Evolutionary conservation across 2,329 filamentous ascomycete genomes (phyloP).

Genomic region (Monosporascus sp.): DNA sequence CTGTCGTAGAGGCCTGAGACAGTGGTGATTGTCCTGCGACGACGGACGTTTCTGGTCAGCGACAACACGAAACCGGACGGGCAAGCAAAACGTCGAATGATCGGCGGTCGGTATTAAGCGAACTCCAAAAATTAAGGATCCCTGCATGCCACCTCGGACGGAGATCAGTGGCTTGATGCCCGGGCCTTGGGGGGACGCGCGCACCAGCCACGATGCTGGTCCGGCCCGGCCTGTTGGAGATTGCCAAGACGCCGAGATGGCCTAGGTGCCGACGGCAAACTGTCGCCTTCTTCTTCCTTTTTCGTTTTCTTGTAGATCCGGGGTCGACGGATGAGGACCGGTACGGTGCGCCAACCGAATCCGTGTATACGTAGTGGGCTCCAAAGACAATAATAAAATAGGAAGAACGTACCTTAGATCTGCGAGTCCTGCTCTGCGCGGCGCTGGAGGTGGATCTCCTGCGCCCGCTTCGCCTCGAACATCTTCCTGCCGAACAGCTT

Average conservation of each 20-base stretch:
- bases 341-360: no score
- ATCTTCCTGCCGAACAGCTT: slow-evolving; percentile 19
- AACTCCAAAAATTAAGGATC: background rate
- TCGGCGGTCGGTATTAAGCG: background rate
- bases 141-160: no score
- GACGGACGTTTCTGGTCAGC: background rate
- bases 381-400: background rate
- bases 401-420: slow-evolving; percentile 7
- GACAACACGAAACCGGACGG: background rate
- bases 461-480: slow-evolving; percentile 14
- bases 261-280: no score
- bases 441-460: slow-evolving; percentile 4
- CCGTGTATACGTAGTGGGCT: background rate
- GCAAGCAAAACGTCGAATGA: background rate
- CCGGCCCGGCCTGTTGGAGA: background rate
- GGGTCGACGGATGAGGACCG: no score
- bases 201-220: background rate
- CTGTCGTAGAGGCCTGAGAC: background rate
- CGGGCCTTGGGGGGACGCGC: background rate
- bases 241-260: background rate
- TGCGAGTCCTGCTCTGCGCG: background rate
- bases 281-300: background rate
- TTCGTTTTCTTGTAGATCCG: background rate
- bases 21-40: background rate
- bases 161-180: background rate